Conservation (phyloP, 2,329 filamentous ascomycete genomes). For the Aspergillus arachidicola region DNA sequence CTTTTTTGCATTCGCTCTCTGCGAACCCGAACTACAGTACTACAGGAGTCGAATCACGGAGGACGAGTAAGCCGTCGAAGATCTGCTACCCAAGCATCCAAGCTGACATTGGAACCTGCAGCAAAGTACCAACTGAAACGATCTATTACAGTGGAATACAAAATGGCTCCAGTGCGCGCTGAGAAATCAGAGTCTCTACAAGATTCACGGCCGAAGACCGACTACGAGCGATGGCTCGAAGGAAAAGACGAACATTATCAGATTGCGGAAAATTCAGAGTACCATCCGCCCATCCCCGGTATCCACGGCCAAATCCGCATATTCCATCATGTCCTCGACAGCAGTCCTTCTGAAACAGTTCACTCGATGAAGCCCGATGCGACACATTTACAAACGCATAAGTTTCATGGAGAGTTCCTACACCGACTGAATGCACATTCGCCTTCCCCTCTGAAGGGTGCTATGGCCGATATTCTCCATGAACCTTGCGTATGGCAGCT, state of each 20-base stretch:
- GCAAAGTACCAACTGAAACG: too few relatives aligned
- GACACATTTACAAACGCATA: background rate
- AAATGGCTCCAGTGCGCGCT: too few relatives aligned
- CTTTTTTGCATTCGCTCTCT: too few relatives aligned
- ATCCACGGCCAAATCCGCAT: background rate
- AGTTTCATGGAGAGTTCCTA: background rate
- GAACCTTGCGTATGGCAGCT: background rate
- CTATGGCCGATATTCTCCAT: background rate
- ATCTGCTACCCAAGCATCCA: too few relatives aligned
- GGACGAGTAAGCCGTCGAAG: too few relatives aligned
- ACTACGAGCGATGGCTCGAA: background rate
- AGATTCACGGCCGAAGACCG: background rate
- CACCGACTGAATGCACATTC: background rate
- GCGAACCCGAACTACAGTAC: too few relatives aligned
- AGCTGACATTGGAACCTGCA: too few relatives aligned
- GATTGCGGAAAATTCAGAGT: background rate
- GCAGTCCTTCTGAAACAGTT: background rate
- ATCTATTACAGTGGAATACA: too few relatives aligned
- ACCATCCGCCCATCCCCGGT: background rate
- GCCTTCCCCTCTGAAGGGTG: background rate
- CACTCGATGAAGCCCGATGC: background rate
- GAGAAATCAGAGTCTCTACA: too few relatives aligned
- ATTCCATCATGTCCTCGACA: background rate
- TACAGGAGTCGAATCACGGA: rapidly evolving
- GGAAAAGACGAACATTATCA: background rate